phyloP scores from a whole-genome alignment of 306 rosid genomes.

The Lathyrus aphaca region DNA sequence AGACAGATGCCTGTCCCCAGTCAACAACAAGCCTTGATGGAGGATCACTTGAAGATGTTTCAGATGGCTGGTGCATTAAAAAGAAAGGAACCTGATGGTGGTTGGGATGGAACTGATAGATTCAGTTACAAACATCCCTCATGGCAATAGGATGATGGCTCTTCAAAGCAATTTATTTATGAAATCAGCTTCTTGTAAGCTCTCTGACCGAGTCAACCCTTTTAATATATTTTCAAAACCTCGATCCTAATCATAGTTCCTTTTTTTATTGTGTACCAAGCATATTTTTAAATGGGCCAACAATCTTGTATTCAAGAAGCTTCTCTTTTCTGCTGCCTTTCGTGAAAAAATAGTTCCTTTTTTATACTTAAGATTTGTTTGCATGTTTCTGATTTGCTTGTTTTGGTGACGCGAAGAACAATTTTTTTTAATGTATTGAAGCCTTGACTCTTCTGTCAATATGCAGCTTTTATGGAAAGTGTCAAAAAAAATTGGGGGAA shows the following conservation, averaged over 20 bases:
- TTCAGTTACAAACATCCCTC: constrained; percentile 76
- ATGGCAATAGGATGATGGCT: constrained; percentile 60
- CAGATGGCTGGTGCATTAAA: constrained; percentile 72
- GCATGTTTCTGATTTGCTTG: constrained; percentile 6
- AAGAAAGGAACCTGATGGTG: constrained; percentile 91
- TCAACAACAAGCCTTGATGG: constrained; percentile 66
- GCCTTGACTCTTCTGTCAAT: constrained; percentile 5
- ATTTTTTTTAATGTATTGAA: constrained; percentile 22
- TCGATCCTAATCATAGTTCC: background rate
- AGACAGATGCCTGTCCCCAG: constrained; percentile 71
- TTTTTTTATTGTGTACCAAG: background rate
- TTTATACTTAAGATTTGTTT: background rate
- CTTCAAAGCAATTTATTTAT: constrained; percentile 12
- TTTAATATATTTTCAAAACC: background rate
- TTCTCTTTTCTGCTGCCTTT: background rate
- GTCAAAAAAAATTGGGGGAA: constrained; percentile 33
- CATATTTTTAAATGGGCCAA: background rate
- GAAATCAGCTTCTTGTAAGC: constrained; percentile 40
- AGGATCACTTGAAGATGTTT: constrained; percentile 82
- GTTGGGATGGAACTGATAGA: constrained; percentile 82
- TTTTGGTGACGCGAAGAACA: background rate
- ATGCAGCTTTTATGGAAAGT: constrained; percentile 44
- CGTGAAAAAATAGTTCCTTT: background rate
- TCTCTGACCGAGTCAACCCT: background rate
- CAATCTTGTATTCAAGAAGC: background rate